Conservation (phyloP, 2,329 filamentous ascomycete genomes). For the Trichophyton benhamiae region DNA sequence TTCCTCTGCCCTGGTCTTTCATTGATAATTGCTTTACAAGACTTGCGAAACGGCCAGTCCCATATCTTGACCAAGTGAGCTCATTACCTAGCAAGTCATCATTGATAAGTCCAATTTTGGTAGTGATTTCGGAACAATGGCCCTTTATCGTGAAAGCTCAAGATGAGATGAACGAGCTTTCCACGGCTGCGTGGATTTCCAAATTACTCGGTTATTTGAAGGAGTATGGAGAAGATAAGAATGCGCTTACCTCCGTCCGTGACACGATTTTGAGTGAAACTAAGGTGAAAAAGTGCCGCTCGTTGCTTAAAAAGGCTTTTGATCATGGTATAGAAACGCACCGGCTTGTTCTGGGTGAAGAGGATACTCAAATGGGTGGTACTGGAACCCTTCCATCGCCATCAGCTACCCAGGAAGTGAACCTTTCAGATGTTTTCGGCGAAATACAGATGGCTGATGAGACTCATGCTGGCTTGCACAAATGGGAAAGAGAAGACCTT, state of each 20-base stretch:
- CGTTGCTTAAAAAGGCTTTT: constrained; percentile 26
- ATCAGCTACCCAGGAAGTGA: neutral
- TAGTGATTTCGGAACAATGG: constrained; percentile 66
- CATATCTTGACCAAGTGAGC: constrained; percentile 52
- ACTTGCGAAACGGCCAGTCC: constrained; percentile 64
- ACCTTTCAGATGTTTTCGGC: constrained; percentile 43
- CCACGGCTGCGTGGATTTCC: constrained; percentile 48
- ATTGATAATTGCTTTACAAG: constrained; percentile 72
- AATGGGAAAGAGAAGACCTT: constrained; percentile 64
- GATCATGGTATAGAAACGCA: constrained; percentile 20
- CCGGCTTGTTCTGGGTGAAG: constrained; percentile 9
- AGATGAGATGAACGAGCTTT: constrained; percentile 31
- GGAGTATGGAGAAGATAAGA: constrained; percentile 40
- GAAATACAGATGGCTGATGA: constrained; percentile 35
- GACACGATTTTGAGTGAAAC: constrained; percentile 33
- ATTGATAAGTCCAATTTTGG: constrained; percentile 50
- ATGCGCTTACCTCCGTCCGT: constrained; percentile 36
- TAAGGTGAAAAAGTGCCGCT: constrained; percentile 27
- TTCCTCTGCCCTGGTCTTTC: constrained; percentile 48
- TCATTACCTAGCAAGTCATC: constrained; percentile 24
- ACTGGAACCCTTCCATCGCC: neutral
- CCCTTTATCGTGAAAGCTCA: constrained; percentile 50
- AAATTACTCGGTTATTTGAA: constrained; percentile 45
- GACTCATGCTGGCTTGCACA: constrained; percentile 36
- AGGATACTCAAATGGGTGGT: constrained; percentile 7